These are phyloP conservation scores for Primulina huaijiensis DNA, from an alignment of 257 asterid genomes.

Conservation along the genomic window DNA sequence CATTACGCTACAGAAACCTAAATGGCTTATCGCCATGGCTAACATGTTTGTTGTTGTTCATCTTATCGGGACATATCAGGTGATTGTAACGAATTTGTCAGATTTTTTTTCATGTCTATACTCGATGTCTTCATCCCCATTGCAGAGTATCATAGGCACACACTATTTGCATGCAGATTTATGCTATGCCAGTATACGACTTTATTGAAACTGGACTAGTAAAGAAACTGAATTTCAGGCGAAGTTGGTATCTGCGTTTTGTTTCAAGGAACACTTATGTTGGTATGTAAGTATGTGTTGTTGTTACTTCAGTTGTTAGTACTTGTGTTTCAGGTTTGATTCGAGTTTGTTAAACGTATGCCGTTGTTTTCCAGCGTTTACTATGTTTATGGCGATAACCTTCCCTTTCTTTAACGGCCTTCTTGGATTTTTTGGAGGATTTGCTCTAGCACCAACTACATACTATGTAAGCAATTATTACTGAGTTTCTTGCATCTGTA, in stretches of 20 bases:
- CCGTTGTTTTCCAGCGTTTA: constrained; percentile 34
- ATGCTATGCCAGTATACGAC: constrained; percentile 53
- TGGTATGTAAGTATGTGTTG: constrained; percentile 28
- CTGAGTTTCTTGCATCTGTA: neutral
- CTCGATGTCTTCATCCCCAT: neutral
- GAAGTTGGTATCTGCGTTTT: constrained; percentile 36
- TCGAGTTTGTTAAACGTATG: neutral
- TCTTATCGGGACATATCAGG: constrained; percentile 40
- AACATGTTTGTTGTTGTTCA: constrained; percentile 33
- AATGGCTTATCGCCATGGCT: constrained; percentile 35
- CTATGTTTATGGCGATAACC: constrained; percentile 42
- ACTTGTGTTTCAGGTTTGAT: neutral
- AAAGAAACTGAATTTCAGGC: constrained; percentile 34
- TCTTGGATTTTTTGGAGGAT: constrained; percentile 43
- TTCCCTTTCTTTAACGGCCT: constrained; percentile 50
- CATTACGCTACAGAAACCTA: constrained; percentile 12
- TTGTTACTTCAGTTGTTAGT: neutral
- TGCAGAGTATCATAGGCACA: no score
- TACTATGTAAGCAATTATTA: constrained; percentile 36
- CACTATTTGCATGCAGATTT: constrained; percentile 25
- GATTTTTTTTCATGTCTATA: neutral
- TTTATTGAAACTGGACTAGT: constrained; percentile 49
- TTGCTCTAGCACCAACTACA: constrained; percentile 47
- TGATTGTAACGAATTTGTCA: neutral
- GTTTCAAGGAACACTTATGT: constrained; percentile 40